Percentiles rank a stretch among this genome's conserved stretches.
Conservation (phyloP, 2,329 filamentous ascomycete genomes). For the Pezicula rhizophila region DNA sequence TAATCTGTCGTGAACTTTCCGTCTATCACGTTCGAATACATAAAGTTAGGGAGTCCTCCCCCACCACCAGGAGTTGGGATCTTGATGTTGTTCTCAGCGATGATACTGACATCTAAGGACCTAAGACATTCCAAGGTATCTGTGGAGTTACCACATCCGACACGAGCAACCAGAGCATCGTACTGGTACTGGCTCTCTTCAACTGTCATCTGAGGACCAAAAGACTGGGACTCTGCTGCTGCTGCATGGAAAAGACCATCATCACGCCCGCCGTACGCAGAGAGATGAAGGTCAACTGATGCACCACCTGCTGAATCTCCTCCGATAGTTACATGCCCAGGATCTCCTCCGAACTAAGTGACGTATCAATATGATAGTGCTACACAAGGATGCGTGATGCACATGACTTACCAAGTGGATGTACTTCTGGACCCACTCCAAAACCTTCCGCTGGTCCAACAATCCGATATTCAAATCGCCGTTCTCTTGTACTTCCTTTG, state of each 20-base stretch:
- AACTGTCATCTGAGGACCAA: conserved; percentile 40
- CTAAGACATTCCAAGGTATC: conserved; percentile 42
- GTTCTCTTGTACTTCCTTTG: conserved; percentile 42
- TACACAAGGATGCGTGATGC: neutral
- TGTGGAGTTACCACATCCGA: conserved; percentile 32
- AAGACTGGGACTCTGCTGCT: conserved; percentile 45
- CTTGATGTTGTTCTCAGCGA: conserved; percentile 38
- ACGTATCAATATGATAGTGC: neutral
- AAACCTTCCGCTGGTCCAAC: conserved; percentile 61
- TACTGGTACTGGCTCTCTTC: conserved; percentile 47
- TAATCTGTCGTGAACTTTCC: conserved; percentile 43
- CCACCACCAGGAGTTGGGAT: conserved; percentile 30
- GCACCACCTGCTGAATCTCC: conserved; percentile 64
- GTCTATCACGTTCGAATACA: conserved; percentile 51
- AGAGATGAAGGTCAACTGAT: conserved; percentile 59
- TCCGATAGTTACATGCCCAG: conserved; percentile 59
- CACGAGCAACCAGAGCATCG: conserved; percentile 38
- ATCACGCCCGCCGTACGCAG: conserved; percentile 44
- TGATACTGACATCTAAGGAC: conserved; percentile 31
- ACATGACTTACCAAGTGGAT: conserved; percentile 39
- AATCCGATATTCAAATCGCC: conserved; percentile 63
- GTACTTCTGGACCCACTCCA: conserved; percentile 64
- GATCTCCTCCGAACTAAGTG: conserved; percentile 61
- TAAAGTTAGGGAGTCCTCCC: conserved; percentile 37
- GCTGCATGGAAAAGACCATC: conserved; percentile 45